phyloP scores from a whole-genome alignment of 805 yeast genomes.

The Yarrowia hollandica region DNA sequence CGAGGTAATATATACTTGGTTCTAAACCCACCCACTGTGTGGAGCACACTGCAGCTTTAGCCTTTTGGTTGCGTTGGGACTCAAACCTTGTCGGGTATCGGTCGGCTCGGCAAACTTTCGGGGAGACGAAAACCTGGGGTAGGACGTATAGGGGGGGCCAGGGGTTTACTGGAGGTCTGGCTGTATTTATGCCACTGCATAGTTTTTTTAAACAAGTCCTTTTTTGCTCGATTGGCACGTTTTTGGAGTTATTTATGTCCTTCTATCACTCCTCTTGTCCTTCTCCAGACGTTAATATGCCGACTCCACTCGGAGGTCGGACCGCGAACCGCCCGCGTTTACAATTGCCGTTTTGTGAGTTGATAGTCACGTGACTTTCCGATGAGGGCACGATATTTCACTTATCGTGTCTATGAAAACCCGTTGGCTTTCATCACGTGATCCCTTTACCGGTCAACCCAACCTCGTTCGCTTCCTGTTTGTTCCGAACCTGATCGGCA shows the following conservation, averaged over 20 bases:
- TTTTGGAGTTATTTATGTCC: too few species aligned
- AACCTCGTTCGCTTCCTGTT: background rate
- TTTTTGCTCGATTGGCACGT: too few species aligned
- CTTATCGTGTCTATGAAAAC: too few species aligned
- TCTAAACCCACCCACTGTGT: too few species aligned
- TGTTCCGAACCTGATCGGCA: constrained; percentile 7
- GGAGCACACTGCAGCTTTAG: background rate
- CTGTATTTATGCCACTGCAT: too few species aligned
- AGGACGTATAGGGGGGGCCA: background rate
- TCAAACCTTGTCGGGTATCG: constrained; percentile 28
- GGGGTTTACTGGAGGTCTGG: too few species aligned
- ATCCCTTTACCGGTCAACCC: background rate
- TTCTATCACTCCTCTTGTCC: too few species aligned
- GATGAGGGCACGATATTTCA: too few species aligned
- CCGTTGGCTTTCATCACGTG: background rate
- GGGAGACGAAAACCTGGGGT: constrained; percentile 3
- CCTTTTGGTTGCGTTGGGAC: background rate
- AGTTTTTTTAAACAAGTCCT: too few species aligned
- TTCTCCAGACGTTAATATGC: too few species aligned
- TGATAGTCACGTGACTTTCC: background rate
- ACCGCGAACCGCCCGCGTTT: constrained; percentile 15
- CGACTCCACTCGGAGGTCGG: background rate
- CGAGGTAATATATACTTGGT: too few species aligned
- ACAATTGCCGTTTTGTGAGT: background rate
- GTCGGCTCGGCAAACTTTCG: constrained; percentile 29